Evolutionary conservation across 2,329 filamentous ascomycete genomes (phyloP).

Genomic region (Alternaria hordeiaustralica): DNA sequence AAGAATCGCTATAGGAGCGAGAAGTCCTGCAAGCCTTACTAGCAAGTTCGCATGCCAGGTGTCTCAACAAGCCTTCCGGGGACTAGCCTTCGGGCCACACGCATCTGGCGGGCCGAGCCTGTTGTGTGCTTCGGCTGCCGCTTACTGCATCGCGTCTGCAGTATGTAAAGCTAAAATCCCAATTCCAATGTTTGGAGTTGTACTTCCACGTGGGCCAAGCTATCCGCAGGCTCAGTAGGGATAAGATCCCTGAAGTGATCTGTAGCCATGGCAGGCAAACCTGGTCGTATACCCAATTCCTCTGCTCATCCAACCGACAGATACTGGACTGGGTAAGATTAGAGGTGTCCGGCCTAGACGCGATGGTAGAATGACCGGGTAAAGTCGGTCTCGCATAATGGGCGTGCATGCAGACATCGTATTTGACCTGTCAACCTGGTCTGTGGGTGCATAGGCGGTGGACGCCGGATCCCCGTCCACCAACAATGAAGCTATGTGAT

Average conservation of each 20-base stretch:
- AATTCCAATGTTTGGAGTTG: background rate
- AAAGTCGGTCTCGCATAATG: slow-evolving; percentile 3
- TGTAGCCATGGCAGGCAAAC: background rate
- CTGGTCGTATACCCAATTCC: background rate
- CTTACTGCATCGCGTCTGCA: background rate
- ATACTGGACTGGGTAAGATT: background rate
- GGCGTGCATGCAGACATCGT: background rate
- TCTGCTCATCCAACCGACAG: background rate
- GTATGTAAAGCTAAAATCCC: background rate
- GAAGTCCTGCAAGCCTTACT: background rate
- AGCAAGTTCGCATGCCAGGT: background rate
- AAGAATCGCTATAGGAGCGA: background rate
- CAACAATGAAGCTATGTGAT: background rate
- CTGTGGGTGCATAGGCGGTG: background rate
- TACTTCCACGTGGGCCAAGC: background rate
- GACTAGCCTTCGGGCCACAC: background rate
- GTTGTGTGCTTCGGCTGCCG: background rate
- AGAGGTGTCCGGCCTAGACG: background rate
- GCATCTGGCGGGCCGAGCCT: background rate
- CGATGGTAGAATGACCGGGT: slow-evolving; percentile 1
- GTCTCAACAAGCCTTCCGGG: background rate
- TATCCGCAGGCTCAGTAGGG: background rate
- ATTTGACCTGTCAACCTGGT: background rate
- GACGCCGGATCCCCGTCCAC: background rate
- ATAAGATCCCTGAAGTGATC: background rate